Evolutionary conservation across 2,329 filamentous ascomycete genomes (phyloP), one percentile per base, ranked within the genome.

Genomic region (Stemphylium beticola): DNA sequence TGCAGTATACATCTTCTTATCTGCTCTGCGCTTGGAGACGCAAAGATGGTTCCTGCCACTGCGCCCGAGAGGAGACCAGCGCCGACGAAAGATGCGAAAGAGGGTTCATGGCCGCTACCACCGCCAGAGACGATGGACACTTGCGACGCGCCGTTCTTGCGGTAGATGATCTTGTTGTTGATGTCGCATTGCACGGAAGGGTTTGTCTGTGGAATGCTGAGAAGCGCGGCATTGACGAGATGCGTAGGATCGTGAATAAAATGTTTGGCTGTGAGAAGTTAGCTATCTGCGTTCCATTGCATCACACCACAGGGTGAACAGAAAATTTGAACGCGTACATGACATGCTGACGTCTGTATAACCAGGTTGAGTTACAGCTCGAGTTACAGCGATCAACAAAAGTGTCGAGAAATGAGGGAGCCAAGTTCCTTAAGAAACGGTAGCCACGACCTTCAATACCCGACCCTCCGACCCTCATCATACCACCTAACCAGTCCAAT

Each of bases 101-200:
- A 90, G 20, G 93, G 93, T 73, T 97, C 93, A 72, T 97, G 93
- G 64, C 93, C 93, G 17, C 88, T 90, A 50, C 93, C 93, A 62
- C 93, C 93, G 60, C 93, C 93, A 2, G 90, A 93, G 64, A 98
- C 82, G 68, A 97, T 83, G 52, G 91, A 91, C 39, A 96, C 92
- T 69, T 91, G 75, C 14, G 81, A 74, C 26, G 77, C 39, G 39
- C 47, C 43, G 11, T 57, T 53, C 12, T 58, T 61, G 26, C 54
- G 63, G 56, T 71, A 71, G 22, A 73, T 78, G 67, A 96, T 89
- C 76, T 96, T 97, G 79, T 96, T 90, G 46, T 86, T 80, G 26
- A 79, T 76, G 73, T 97, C 92, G 64, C 95, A 84, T 46, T 89
- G 88, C 20, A 96, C 80, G 32, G 89, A 88, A 8, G 93, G 93